Conservation (phyloP, 805 yeast species). For the Candida maesae region DNA sequence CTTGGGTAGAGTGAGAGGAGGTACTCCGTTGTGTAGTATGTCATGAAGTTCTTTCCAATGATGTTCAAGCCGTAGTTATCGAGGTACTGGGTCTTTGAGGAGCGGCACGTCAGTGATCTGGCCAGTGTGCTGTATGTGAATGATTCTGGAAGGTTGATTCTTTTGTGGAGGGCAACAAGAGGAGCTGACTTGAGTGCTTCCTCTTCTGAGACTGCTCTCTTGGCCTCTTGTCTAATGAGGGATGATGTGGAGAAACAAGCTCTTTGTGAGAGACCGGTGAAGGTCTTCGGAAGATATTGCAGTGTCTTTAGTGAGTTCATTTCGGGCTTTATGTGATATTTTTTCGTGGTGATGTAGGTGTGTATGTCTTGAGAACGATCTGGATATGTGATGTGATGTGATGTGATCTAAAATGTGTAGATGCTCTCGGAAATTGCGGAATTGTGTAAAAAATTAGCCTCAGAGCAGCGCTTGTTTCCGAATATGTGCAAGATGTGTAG, state of each 20-base stretch:
- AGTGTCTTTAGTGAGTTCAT: slow-evolving; percentile 9
- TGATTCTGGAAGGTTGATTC: slow-evolving; percentile 59
- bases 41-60: slow-evolving; percentile 77
- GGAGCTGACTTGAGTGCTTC: slow-evolving; percentile 60
- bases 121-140: slow-evolving; percentile 69
- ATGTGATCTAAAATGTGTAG: no score
- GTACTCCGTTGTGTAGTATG: slow-evolving; percentile 71
- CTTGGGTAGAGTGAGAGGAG: slow-evolving; percentile 81
- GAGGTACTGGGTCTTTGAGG: slow-evolving; percentile 41
- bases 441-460: no score
- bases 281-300: slow-evolving; percentile 3
- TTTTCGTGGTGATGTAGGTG: no score
- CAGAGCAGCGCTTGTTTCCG: no score
- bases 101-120: slow-evolving; percentile 67
- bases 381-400: slow-evolving; percentile 1
- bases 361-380: background rate
- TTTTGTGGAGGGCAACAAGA: slow-evolving; percentile 72
- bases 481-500: no score
- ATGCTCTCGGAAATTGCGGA: no score
- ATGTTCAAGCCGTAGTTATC: slow-evolving; percentile 76
- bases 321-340: no score
- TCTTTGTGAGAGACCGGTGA: slow-evolving; percentile 4
- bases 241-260: slow-evolving; percentile 9
- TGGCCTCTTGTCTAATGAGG: slow-evolving; percentile 2
- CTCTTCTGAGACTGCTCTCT: slow-evolving; percentile 40